Conservation (phyloP, 805 yeast species). For the Kodamaea hsintzibuensis region DNA sequence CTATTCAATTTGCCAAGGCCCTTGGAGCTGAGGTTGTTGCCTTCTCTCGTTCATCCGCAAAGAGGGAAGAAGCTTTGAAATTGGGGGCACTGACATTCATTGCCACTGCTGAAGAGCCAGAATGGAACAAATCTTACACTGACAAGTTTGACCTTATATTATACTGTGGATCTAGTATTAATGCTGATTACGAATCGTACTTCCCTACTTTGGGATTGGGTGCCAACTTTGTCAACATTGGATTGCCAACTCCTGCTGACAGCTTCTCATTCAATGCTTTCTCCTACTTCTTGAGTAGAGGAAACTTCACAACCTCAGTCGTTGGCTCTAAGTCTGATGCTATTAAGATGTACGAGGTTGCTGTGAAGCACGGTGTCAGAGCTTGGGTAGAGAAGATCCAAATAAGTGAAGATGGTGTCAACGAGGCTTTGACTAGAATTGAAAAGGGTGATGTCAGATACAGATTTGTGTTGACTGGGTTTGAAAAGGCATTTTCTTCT, state of each 20-base stretch:
- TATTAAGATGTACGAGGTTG: conserved; percentile 35
- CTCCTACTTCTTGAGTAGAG: conserved; percentile 25
- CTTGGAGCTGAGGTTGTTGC: conserved; percentile 63
- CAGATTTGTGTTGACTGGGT: conserved; percentile 60
- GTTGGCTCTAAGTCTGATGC: conserved; percentile 38
- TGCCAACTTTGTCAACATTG: conserved; percentile 27
- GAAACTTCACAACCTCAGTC: conserved; percentile 28
- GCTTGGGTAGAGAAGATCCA: conserved; percentile 39
- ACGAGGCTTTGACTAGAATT: conserved; percentile 33
- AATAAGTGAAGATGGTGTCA: conserved; percentile 30
- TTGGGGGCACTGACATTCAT: conserved; percentile 58
- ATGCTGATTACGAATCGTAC: conserved; percentile 19
- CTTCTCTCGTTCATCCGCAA: conserved; percentile 50
- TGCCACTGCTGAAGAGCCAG: conserved; percentile 43
- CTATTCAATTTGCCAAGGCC: conserved; percentile 57
- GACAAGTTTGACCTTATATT: conserved; percentile 47
- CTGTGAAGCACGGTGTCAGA: conserved; percentile 34
- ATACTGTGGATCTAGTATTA: conserved; percentile 45
- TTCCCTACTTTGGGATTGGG: conserved; percentile 23
- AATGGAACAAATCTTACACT: conserved; percentile 27
- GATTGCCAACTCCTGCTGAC: conserved; percentile 27
- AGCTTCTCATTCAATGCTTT: conserved; percentile 21
- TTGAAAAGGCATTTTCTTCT: conserved; percentile 43
- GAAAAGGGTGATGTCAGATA: conserved; percentile 36
- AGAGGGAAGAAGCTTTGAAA: conserved; percentile 51